phyloP scores from a whole-genome alignment of 1,284 basidiomycete genomes.

The Rhizopogon parksii region DNA sequence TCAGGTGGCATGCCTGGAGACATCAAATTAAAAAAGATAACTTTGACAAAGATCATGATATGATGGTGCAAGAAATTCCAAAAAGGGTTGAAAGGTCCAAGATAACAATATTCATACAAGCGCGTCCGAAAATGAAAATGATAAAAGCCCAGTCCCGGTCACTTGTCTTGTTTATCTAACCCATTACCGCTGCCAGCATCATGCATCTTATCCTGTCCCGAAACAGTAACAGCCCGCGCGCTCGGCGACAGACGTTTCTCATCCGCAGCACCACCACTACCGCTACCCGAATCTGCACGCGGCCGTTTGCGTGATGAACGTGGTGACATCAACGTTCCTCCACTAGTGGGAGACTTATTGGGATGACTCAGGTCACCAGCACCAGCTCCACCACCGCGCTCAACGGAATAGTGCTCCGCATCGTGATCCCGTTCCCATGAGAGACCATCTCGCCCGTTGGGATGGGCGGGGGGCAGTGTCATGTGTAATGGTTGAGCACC shows the following conservation, averaged over 20 bases:
- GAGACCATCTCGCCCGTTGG: conserved; percentile 20
- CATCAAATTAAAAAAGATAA: not conserved
- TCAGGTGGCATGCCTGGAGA: not conserved
- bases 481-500: conserved; percentile 23
- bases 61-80: not conserved
- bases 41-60: not conserved
- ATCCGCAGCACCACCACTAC: conserved; percentile 9
- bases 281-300: conserved; percentile 16
- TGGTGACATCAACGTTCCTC: conserved; percentile 16
- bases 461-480: conserved; percentile 18
- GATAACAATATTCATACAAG: not conserved
- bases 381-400: conserved; percentile 19
- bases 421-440: conserved; percentile 28
- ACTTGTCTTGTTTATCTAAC: conserved; percentile 2
- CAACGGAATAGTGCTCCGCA: conserved; percentile 24
- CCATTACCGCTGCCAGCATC: not conserved
- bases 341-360: conserved; percentile 11
- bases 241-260: conserved; percentile 18
- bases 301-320: conserved; percentile 23
- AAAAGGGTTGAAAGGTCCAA: not conserved
- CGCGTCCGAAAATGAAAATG: not conserved
- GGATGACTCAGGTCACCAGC: conserved; percentile 12
- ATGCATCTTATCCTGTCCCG: conserved; percentile 3
- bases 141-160: not conserved
- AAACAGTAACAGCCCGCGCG: not conserved